These are phyloP conservation scores for Aspergillus intermedius DNA, from an alignment of 2,329 filamentous ascomycete species.

Conservation along the genomic window DNA sequence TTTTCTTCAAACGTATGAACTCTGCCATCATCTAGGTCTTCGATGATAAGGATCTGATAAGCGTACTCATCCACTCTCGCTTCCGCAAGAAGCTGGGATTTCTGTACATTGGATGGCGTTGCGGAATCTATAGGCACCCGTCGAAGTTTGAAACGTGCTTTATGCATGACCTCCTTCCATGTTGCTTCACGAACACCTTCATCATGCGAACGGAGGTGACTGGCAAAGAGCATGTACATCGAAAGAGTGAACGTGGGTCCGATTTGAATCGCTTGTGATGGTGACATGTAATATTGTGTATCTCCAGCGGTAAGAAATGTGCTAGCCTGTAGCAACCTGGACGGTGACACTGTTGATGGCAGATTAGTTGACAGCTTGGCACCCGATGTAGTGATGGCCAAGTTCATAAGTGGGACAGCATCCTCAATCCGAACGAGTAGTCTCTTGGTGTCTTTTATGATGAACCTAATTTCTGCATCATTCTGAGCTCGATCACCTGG, in stretches of 20 bases:
- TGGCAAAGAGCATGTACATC: conserved; percentile 89
- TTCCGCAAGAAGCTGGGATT: conserved; percentile 30
- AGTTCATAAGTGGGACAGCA: conserved; percentile 81
- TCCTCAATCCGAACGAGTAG: conserved; percentile 78
- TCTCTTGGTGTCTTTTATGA: conserved; percentile 68
- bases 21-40: conserved; percentile 69
- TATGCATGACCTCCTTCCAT: conserved; percentile 97
- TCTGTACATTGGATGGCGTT: conserved; percentile 18
- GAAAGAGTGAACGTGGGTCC: conserved; percentile 82
- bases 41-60: conserved; percentile 75
- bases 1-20: conserved; percentile 61
- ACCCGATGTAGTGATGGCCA: conserved; percentile 90
- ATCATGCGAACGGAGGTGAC: conserved; percentile 59
- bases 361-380: conserved; percentile 76
- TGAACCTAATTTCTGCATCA: conserved; percentile 58
- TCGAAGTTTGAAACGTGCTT: conserved; percentile 74
- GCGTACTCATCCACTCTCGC: conserved; percentile 58
- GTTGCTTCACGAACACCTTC: conserved; percentile 60
- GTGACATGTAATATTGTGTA: conserved; percentile 65
- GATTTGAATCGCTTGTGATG: conserved; percentile 64
- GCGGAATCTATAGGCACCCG: conserved; percentile 57
- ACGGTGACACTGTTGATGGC: conserved; percentile 79
- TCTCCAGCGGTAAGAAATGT: conserved; percentile 84
- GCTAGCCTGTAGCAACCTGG: conserved; percentile 83
- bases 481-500: conserved; percentile 48